A percentile compares a stretch with the other conserved stretches of the same genome.
phyloP scores from a whole-genome alignment of 2,329 filamentous ascomycete species.

The Microcyclospora pomicola region DNA sequence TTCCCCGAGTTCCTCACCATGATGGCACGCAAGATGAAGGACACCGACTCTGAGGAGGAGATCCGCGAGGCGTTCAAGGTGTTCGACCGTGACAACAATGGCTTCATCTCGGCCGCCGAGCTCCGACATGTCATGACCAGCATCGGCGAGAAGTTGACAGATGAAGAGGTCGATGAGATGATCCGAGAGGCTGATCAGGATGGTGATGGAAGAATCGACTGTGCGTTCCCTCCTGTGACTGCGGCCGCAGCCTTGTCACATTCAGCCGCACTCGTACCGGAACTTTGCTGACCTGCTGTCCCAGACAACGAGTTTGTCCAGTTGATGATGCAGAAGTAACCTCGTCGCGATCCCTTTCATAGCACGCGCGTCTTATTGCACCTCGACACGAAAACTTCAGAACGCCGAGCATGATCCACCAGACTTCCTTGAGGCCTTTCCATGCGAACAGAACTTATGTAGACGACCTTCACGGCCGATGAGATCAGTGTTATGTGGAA shows the following conservation, averaged over 20 bases:
- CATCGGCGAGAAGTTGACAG: slow-evolving; percentile 50
- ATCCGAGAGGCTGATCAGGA: slow-evolving; percentile 51
- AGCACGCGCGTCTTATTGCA: not conserved
- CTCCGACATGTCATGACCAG: slow-evolving; percentile 50
- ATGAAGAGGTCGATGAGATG: slow-evolving; percentile 53
- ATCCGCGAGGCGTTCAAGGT: slow-evolving; percentile 53
- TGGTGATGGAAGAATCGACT: slow-evolving; percentile 51
- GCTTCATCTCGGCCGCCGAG: slow-evolving; percentile 50
- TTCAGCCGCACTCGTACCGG: slow-evolving; percentile 1
- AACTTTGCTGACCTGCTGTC: slow-evolving; percentile 5
- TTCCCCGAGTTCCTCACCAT: slow-evolving; percentile 54
- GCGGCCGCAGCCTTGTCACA: not conserved
- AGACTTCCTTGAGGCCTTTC: no score
- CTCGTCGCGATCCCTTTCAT: not conserved
- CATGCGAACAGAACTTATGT: no score
- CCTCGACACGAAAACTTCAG: no score
- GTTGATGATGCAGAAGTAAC: slow-evolving; percentile 43
- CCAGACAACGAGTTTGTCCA: slow-evolving; percentile 43
- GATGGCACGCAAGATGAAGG: slow-evolving; percentile 51
- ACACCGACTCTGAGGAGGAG: slow-evolving; percentile 49
- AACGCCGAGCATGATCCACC: no score
- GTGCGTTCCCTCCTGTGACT: slow-evolving; percentile 27
- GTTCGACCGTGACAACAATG: slow-evolving; percentile 52
- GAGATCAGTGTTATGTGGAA: no score
- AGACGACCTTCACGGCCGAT: no score